Conservation (phyloP, 1,284 basidiomycete species). For the Ceratobasidium papillatum region DNA sequence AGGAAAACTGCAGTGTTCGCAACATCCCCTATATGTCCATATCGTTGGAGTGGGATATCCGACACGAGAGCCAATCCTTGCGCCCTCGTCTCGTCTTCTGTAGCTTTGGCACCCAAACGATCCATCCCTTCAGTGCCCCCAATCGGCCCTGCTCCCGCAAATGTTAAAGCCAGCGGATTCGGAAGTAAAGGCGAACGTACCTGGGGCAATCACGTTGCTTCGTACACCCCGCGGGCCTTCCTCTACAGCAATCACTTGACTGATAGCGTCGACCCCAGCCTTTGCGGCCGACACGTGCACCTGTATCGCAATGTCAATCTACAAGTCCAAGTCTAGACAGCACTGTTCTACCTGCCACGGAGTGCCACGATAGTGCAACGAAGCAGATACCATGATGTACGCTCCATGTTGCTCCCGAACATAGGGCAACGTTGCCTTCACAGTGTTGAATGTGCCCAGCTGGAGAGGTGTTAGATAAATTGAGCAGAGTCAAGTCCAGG, state of each 20-base stretch:
- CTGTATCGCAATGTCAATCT: slow-evolving; percentile 52
- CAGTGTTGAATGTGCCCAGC: slow-evolving; percentile 93
- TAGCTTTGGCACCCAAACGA: slow-evolving; percentile 65
- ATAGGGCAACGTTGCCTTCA: slow-evolving; percentile 86
- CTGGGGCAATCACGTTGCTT: slow-evolving; percentile 91
- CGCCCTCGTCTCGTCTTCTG: slow-evolving; percentile 45
- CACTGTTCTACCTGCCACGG: slow-evolving; percentile 18
- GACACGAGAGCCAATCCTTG: slow-evolving; percentile 39
- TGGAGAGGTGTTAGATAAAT: slow-evolving; percentile 48
- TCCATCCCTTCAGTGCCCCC: slow-evolving; percentile 85
- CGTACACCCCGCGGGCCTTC: slow-evolving; percentile 95
- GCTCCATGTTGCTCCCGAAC: slow-evolving; percentile 77
- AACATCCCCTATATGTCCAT: slow-evolving; percentile 76
- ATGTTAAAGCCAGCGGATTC: not conserved
- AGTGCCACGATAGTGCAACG: slow-evolving; percentile 84
- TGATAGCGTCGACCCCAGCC: slow-evolving; percentile 90
- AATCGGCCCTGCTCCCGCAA: slow-evolving; percentile 63
- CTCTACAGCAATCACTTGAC: slow-evolving; percentile 86
- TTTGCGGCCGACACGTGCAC: slow-evolving; percentile 95
- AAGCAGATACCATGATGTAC: slow-evolving; percentile 92
- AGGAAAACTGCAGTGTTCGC: slow-evolving; percentile 85
- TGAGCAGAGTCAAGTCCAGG: not conserved
- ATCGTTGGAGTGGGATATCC: slow-evolving; percentile 67
- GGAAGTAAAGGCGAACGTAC: slow-evolving; percentile 48
- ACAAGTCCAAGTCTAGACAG: not conserved